These are phyloP conservation scores for Alternaria gaisen DNA, from an alignment of 2,329 filamentous ascomycete genomes.

Conservation along the genomic window DNA sequence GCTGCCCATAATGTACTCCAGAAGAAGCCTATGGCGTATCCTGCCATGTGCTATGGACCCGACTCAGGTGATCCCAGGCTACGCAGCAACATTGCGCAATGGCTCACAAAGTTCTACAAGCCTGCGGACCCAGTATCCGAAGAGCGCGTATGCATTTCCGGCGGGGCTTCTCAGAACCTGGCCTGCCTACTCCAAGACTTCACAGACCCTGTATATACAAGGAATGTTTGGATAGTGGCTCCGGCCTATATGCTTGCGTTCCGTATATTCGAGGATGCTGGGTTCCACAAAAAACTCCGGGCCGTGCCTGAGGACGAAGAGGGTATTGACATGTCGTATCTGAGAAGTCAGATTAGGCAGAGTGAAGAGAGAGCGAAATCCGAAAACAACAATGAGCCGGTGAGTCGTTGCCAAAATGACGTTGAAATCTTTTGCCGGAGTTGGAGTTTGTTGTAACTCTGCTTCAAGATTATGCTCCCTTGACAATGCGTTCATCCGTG, in stretches of 20 bases:
- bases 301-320: conserved; percentile 80
- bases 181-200: conserved; percentile 81
- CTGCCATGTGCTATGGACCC: conserved; percentile 80
- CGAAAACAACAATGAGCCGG: conserved; percentile 54
- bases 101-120: conserved; percentile 72
- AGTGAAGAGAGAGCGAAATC: conserved; percentile 57
- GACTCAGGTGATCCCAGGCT: conserved; percentile 69
- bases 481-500: rapidly evolving
- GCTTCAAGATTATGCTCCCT: no score
- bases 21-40: conserved; percentile 65
- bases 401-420: conserved; percentile 40
- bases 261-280: conserved; percentile 85
- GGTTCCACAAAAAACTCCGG: conserved; percentile 70
- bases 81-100: conserved; percentile 72
- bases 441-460: neutral
- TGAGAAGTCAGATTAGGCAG: conserved; percentile 62
- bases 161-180: conserved; percentile 84
- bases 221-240: conserved; percentile 79
- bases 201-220: conserved; percentile 79
- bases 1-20: conserved; percentile 70
- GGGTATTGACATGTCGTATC: conserved; percentile 73
- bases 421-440: neutral
- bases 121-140: conserved; percentile 56
- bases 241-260: conserved; percentile 88
- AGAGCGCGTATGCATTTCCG: conserved; percentile 79